Base-by-base conservation (phyloP, 306 rosid species). In the Erythrophleum fordii region DNA sequence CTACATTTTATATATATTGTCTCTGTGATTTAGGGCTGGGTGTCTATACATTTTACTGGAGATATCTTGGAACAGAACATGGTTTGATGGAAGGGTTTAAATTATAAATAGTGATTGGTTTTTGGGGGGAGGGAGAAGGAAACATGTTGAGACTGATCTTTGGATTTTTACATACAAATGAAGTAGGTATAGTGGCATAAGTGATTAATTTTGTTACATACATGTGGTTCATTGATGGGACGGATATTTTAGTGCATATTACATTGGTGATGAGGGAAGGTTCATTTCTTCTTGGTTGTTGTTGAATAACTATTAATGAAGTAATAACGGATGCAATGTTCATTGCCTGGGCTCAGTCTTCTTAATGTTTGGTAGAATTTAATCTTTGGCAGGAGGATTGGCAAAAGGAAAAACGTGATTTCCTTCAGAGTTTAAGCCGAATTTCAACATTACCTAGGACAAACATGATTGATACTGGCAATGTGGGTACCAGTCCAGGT, bases 351-450 rank as follows among this genome's bases (percentile, higher is more conserved):
- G 51, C 55, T 83, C 85, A 76, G 62, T 56, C 22, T 37, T 79
- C 64, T 77, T 77, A 84, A 66, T 65, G 60, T 53, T 75, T 58
- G 48, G 22, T 61, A 55, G 80, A 82, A 85, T 69, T 78, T 81
- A 64, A 64, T 91, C 72, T 78, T 58, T 82, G 73, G 73, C 91
- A 95, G 99, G 99, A 93, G 86, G 98, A 95, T 84, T 95, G 99
- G 98, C 97, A 91, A 84, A 95, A 91, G 80, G 99, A 91, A 86
- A 95, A 92, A 71, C 93, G 99, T 69, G 99, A 93, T 87, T 91
- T 92, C 83, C 94, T 93, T 80, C 99, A 91, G 90, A 95, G 97
- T 87, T 87, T 95, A 78, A 93, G 90, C 81, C 87, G 94, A 74
- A 93, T 95, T 88, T 95, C 98, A 73, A 84, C 92, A 37, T 87